Base-by-base conservation (phyloP, 192 early-diverging fungal species). In the Powellomyces hirtus region DNA sequence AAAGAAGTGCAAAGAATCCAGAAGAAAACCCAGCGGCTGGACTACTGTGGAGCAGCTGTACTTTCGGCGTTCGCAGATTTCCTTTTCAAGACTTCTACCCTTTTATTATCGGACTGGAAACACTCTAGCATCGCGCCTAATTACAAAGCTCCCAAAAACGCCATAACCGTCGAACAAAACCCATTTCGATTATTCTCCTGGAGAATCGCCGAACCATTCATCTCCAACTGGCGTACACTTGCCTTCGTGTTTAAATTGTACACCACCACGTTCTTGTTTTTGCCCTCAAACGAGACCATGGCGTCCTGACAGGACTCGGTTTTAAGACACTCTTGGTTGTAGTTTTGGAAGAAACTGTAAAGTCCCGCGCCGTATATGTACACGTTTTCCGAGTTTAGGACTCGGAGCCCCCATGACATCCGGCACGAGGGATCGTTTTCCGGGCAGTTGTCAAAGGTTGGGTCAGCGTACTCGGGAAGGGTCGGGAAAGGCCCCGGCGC, bases 341-440 rank as follows among this genome's bases (percentile, higher is more conserved):
- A 78, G 62, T 70, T 69, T 20, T 77, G 27, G 55, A 79, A 79
- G 16, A 80, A 79, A 46, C 52, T 77, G 62, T 79, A 79, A 13
- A 79, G 77, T 38, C 77, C 77, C 22, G 72, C 70, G 49, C 77
- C 77, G 60, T 79, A 80, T 0, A 79, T 45, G 20, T 56, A 62
- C 16, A 79, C 30, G 44, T 79, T 55, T 18, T 29, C 31, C 2
- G 74, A 70, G n/a, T 80, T 53, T 2, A 60, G 22, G 26, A 66
- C 40, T n/a, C 77, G 72, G 36, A 78, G 40, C 37, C 73, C 71
- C 76, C 75, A 79, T 13, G 72, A 52, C 76, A 68, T 73, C 26
- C 34, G 27, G 66, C 75, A 74, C 10, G 37, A 44, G 14, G 22
- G 29, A 29, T 37, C 16, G 22, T 51, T 36, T n/a, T 34, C 2